Evolutionary conservation across 2,329 filamentous ascomycete species (phyloP).

Genomic region (Aspergillus phoenicis): DNA sequence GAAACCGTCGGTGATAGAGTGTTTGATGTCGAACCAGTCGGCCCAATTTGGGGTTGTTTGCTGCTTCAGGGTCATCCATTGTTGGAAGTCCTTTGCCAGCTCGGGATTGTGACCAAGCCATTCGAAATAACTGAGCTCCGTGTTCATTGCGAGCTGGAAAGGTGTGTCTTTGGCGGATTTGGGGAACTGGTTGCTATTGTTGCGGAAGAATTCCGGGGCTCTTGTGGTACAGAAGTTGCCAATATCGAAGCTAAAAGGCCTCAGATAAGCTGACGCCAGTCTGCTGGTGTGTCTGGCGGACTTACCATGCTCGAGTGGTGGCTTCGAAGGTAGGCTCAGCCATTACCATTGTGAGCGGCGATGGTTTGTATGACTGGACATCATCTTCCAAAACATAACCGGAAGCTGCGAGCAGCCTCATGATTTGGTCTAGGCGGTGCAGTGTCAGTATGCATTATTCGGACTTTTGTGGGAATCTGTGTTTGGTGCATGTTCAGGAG

Average conservation of each 20-base stretch:
- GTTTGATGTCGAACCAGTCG: conserved; percentile 19
- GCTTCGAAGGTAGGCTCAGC: conserved; percentile 22
- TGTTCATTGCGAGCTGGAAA: conserved; percentile 22
- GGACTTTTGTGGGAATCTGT: background rate
- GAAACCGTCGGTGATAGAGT: conserved; percentile 12
- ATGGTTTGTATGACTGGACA: conserved; percentile 24
- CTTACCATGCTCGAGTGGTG: conserved; percentile 20
- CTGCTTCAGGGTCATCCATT: conserved; percentile 21
- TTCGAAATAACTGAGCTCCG: conserved; percentile 18
- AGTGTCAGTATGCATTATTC: background rate
- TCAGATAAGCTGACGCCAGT: background rate
- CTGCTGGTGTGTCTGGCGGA: background rate
- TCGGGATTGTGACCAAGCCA: conserved; percentile 21
- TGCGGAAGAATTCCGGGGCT: conserved; percentile 23
- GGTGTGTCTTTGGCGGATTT: conserved; percentile 17
- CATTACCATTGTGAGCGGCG: conserved; percentile 23
- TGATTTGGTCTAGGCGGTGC: conserved; percentile 16
- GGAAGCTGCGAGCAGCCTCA: conserved; percentile 21
- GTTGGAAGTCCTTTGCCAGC: conserved; percentile 19
- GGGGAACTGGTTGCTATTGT: conserved; percentile 19
- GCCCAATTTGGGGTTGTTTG: conserved; percentile 16
- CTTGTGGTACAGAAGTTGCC: conserved; percentile 14
- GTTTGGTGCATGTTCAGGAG: background rate
- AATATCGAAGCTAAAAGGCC: conserved; percentile 16
- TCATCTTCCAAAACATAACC: conserved; percentile 22